Conservation (phyloP, 2,329 filamentous ascomycete species). For the Cladophialophora yegresii region DNA sequence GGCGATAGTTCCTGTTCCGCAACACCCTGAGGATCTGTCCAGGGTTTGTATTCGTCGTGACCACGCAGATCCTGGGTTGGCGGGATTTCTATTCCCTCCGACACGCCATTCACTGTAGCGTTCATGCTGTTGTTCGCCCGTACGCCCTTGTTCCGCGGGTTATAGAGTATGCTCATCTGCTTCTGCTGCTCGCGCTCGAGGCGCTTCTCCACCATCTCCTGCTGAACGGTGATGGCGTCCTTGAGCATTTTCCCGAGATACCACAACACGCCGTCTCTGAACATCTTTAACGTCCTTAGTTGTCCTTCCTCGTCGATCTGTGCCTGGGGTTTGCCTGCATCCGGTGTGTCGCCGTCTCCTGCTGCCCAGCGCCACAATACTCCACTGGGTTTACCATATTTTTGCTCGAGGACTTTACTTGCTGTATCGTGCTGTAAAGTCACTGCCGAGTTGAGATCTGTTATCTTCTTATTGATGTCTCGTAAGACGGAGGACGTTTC, state of each 20-base stretch:
- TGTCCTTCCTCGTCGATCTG: constrained; percentile 72
- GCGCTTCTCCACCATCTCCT: constrained; percentile 89
- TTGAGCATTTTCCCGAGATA: constrained; percentile 75
- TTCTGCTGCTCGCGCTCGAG: constrained; percentile 83
- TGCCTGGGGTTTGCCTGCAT: constrained; percentile 61
- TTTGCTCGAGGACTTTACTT: constrained; percentile 68
- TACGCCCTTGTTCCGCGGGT: constrained; percentile 55
- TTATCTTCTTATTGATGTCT: constrained; percentile 80
- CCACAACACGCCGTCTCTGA: constrained; percentile 82
- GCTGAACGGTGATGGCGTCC: constrained; percentile 74
- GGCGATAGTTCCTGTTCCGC: constrained; percentile 62
- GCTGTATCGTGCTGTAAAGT: constrained; percentile 76
- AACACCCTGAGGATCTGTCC: constrained; percentile 37
- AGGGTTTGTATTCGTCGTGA: constrained; percentile 36
- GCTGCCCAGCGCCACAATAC: constrained; percentile 69
- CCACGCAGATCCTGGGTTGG: constrained; percentile 32
- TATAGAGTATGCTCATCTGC: constrained; percentile 77
- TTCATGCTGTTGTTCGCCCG: constrained; percentile 16
- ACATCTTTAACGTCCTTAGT: constrained; percentile 65
- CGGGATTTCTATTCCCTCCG: background rate
- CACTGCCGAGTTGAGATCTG: constrained; percentile 77
- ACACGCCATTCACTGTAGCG: background rate
- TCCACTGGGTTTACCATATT: constrained; percentile 59
- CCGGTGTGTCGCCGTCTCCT: constrained; percentile 49
- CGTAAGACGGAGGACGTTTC: constrained; percentile 83